These are phyloP conservation scores for Bassia scoparia DNA, from an alignment of 148 eudicot genomes.

Conservation along the genomic window DNA sequence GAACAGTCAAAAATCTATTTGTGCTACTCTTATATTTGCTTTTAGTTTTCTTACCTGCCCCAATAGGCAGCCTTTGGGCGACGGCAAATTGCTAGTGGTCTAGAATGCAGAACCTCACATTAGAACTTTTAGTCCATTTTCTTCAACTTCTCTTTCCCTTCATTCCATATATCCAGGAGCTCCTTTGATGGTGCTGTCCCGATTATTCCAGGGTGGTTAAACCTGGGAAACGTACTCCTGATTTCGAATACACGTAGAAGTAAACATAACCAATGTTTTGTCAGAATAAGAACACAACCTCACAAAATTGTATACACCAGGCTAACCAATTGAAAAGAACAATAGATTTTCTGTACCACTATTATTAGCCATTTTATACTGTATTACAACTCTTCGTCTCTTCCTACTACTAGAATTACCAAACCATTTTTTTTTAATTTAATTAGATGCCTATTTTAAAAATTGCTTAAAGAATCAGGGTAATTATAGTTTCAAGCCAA, in stretches of 20 bases:
- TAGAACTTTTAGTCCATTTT: constrained; percentile 61
- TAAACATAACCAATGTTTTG: neutral
- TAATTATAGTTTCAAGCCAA: no score
- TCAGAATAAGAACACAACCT: neutral
- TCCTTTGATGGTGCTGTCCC: constrained; percentile 96
- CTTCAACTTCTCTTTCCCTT: constrained; percentile 74
- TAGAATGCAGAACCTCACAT: constrained; percentile 83
- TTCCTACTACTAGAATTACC: no score
- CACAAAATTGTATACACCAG: neutral
- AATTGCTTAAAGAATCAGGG: no score
- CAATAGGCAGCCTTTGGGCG: constrained; percentile 71
- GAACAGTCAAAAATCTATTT: neutral
- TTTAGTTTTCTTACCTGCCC: constrained; percentile 56
- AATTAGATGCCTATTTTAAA: no score
- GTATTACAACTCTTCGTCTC: no score
- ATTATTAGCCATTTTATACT: no score
- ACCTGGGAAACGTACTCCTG: constrained; percentile 93
- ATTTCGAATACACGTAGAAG: constrained; percentile 10
- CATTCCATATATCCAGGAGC: constrained; percentile 78
- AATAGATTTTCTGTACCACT: no score
- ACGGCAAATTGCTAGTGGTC: constrained; percentile 88
- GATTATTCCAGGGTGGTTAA: constrained; percentile 90
- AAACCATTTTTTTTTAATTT: no score
- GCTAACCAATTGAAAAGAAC: neutral
- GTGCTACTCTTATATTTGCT: neutral